These are phyloP conservation scores for Clitopilus hobsonii DNA, from an alignment of 768 basidiomycete species.

Conservation along the genomic window DNA sequence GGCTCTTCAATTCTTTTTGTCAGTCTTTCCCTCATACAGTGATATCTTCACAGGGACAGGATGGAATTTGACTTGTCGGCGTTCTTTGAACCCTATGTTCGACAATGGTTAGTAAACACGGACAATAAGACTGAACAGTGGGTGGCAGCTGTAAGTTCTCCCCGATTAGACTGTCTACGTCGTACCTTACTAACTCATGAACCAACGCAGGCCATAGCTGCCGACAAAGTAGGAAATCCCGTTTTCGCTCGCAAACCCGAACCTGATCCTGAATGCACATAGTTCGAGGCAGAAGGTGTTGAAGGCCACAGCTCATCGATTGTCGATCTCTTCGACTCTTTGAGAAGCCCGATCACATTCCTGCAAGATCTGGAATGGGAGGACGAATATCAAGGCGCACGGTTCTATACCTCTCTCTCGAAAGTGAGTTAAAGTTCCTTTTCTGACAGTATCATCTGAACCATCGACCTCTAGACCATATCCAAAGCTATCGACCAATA, in stretches of 20 bases:
- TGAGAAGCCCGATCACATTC: constrained; percentile 86
- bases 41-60: constrained; percentile 34
- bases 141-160: constrained; percentile 80
- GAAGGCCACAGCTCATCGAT: constrained; percentile 96
- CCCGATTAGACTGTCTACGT: background rate
- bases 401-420: constrained; percentile 84
- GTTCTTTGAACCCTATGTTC: constrained; percentile 87
- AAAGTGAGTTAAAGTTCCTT: constrained; percentile 58
- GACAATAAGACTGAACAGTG: constrained; percentile 89
- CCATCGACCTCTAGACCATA: constrained; percentile 57
- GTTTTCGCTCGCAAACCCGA: background rate
- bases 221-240: constrained; percentile 49
- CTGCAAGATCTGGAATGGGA: constrained; percentile 90
- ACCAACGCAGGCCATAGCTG: constrained; percentile 53
- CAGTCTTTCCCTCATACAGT: background rate
- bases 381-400: constrained; percentile 82
- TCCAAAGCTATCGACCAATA: constrained; percentile 92
- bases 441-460: background rate
- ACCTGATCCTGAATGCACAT: constrained; percentile 2
- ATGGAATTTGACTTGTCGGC: constrained; percentile 64
- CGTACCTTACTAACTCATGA: constrained; percentile 3
- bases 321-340: constrained; percentile 91
- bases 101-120: constrained; percentile 84
- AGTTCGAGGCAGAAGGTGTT: constrained; percentile 76
- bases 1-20: background rate